Evolutionary conservation across 306 rosid species (phyloP).

Genomic region (Datisca glomerata): DNA sequence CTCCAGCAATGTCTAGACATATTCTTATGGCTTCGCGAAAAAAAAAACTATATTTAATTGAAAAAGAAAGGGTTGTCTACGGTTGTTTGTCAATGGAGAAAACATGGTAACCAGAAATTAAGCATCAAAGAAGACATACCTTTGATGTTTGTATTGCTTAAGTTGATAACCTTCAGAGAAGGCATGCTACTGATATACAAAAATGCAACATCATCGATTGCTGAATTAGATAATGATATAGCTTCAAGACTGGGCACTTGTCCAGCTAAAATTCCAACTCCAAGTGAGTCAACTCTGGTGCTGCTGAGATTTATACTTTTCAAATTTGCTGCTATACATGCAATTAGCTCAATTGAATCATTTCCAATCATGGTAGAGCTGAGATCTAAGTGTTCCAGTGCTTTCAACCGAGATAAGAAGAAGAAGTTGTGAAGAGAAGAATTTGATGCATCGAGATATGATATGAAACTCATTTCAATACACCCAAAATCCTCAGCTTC

Average conservation of each 20-base stretch:
- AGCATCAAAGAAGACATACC: conserved; percentile 31
- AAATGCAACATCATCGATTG: conserved; percentile 54
- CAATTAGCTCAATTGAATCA: conserved; percentile 27
- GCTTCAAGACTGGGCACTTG: conserved; percentile 62
- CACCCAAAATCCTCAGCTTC: conserved; percentile 40
- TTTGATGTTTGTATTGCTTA: conserved; percentile 60
- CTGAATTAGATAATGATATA: conserved; percentile 55
- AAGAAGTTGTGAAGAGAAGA: conserved; percentile 39
- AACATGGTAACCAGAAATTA: conserved; percentile 1
- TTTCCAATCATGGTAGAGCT: conserved; percentile 58
- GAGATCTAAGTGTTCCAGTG: conserved; percentile 66
- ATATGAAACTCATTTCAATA: conserved; percentile 30
- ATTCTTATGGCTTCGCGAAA: too few relatives aligned
- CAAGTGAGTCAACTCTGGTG: conserved; percentile 62
- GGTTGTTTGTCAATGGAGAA: neutral
- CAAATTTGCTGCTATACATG: neutral
- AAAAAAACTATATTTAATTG: too few relatives aligned
- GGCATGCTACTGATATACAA: conserved; percentile 61
- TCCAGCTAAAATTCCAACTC: conserved; percentile 56
- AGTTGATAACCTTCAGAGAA: conserved; percentile 56
- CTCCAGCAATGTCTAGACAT: too few relatives aligned
- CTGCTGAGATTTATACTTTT: conserved; percentile 42
- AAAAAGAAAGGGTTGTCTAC: neutral
- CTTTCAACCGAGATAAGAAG: conserved; percentile 46
- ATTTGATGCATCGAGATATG: conserved; percentile 50